Conservation (phyloP, 2,329 filamentous ascomycete genomes). For the Talaromyces marneffei region DNA sequence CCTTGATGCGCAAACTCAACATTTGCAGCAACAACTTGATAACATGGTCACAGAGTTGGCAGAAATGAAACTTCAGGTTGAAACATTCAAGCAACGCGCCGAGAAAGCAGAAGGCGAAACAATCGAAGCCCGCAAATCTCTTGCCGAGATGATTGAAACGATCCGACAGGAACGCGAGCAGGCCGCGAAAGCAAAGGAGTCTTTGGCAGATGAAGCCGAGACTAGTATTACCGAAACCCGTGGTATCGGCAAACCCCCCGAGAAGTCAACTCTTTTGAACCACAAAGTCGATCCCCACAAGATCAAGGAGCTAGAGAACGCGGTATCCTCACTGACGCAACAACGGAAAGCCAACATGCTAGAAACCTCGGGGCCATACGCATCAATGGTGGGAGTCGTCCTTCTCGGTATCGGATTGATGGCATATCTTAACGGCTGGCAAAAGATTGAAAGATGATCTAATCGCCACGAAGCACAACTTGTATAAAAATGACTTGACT, state of each 20-base stretch:
- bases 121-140: constrained; percentile 62
- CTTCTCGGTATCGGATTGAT: constrained; percentile 75
- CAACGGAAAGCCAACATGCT: constrained; percentile 34
- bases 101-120: constrained; percentile 76
- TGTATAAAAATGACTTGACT: constrained; percentile 5
- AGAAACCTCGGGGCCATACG: constrained; percentile 63
- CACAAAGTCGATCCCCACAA: constrained; percentile 38
- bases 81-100: constrained; percentile 68
- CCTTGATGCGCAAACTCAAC: constrained; percentile 32
- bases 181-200: constrained; percentile 34
- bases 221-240: not conserved
- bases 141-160: constrained; percentile 82
- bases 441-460: constrained; percentile 48
- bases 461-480: not conserved
- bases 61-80: constrained; percentile 72
- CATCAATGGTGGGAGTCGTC: constrained; percentile 76
- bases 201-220: not conserved
- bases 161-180: constrained; percentile 60
- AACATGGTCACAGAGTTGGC: constrained; percentile 73
- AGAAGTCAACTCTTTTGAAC: not conserved
- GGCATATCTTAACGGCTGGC: constrained; percentile 82
- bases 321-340: constrained; percentile 40
- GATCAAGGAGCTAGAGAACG: constrained; percentile 34
- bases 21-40: constrained; percentile 67
- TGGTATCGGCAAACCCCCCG: not conserved